Evolutionary conservation across 805 yeast species (phyloP).

Genomic region (Yamadazyma sp.): DNA sequence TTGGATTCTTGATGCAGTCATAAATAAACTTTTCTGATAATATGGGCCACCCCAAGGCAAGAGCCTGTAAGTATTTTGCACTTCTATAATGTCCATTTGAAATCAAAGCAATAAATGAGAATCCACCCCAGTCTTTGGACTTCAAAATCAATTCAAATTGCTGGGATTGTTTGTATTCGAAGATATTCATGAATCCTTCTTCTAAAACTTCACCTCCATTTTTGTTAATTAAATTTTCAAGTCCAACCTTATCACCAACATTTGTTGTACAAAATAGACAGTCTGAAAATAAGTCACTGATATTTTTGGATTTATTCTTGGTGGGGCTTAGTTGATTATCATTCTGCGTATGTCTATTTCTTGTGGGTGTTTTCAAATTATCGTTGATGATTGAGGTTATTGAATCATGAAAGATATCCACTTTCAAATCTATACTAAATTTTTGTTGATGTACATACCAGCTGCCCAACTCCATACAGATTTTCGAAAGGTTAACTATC

Average conservation of each 20-base stretch:
- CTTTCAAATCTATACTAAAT: slow-evolving; percentile 17
- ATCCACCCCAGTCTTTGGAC: slow-evolving; percentile 2
- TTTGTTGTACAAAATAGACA: slow-evolving; percentile 36
- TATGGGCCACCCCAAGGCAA: slow-evolving; percentile 86
- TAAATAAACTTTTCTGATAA: slow-evolving; percentile 55
- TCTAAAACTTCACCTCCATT: slow-evolving; percentile 30
- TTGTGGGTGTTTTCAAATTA: slow-evolving; percentile 13
- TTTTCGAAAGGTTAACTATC: slow-evolving; percentile 25
- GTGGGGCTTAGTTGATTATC: not conserved
- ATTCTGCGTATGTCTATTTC: slow-evolving; percentile 12
- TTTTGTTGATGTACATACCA: slow-evolving; percentile 38
- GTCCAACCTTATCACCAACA: slow-evolving; percentile 12
- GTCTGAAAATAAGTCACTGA: slow-evolving; percentile 15
- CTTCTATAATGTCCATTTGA: slow-evolving; percentile 61
- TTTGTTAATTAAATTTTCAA: slow-evolving; percentile 3
- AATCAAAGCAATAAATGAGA: slow-evolving; percentile 62
- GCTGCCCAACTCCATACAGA: slow-evolving; percentile 38
- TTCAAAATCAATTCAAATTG: slow-evolving; percentile 10
- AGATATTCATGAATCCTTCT: slow-evolving; percentile 30
- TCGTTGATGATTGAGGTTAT: slow-evolving; percentile 6
- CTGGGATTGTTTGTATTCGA: slow-evolving; percentile 14
- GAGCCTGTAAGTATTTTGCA: slow-evolving; percentile 69
- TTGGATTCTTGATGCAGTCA: slow-evolving; percentile 41
- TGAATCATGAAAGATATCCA: slow-evolving; percentile 16
- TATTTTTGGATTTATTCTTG: not conserved